Evolutionary conservation across 805 yeast genomes (phyloP).

Genomic region (Ogataea minuta): DNA sequence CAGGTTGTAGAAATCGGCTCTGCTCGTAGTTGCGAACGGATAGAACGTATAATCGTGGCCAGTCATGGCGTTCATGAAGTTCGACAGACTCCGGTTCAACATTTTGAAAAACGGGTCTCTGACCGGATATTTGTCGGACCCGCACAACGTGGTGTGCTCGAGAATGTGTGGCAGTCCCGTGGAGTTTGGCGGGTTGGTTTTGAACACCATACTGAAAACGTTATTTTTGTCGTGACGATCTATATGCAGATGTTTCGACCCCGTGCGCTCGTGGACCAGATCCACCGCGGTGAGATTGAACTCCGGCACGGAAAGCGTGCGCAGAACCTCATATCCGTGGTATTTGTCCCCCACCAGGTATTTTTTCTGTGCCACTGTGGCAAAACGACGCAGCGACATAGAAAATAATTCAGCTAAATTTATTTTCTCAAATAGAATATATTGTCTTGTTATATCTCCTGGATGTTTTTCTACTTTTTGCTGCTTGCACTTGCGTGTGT

Average conservation of each 20-base stretch:
- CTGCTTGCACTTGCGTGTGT: conserved; percentile 7
- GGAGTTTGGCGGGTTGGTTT: conserved; percentile 91
- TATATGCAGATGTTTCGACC: conserved; percentile 80
- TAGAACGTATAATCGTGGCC: conserved; percentile 95
- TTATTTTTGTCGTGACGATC: conserved; percentile 81
- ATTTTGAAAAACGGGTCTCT: conserved; percentile 97
- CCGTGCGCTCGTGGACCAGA: conserved; percentile 63
- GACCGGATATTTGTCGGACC: conserved; percentile 87
- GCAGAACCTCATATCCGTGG: conserved; percentile 66
- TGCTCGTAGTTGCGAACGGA: conserved; percentile 94
- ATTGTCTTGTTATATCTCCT: not conserved
- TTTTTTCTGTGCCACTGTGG: conserved; percentile 30
- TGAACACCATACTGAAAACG: conserved; percentile 85
- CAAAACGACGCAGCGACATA: conserved; percentile 13
- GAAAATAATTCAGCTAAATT: conserved; percentile 7
- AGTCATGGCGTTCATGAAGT: conserved; percentile 99
- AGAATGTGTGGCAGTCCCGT: conserved; percentile 96
- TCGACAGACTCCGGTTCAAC: conserved; percentile 91
- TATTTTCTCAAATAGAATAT: not conserved
- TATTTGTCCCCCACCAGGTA: conserved; percentile 63
- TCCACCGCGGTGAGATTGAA: conserved; percentile 77
- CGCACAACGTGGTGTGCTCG: conserved; percentile 95
- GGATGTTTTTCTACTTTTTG: conserved; percentile 5
- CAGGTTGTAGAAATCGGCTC: conserved; percentile 74
- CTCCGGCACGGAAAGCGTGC: conserved; percentile 74